Evolutionary conservation across 371 early-diverging fungal species (phyloP).

Genomic region (Zopfochytrium polystomum): DNA sequence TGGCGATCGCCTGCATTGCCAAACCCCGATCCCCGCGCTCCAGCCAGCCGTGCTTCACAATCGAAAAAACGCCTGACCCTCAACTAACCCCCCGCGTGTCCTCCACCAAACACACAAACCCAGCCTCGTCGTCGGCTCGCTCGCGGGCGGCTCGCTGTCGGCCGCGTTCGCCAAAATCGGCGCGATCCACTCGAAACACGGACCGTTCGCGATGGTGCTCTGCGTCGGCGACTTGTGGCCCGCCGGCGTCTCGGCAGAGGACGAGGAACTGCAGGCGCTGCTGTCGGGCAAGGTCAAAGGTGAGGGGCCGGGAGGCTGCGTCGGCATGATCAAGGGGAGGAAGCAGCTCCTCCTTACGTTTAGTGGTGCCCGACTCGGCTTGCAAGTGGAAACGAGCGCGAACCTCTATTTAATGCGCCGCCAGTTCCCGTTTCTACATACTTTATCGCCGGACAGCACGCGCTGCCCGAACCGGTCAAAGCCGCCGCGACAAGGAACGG

Average conservation of each 20-base stretch:
- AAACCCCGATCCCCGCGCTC: too few species aligned
- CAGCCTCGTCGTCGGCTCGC: neutral
- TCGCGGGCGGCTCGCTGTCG: slow-evolving; percentile 25
- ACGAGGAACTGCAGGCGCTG: slow-evolving; percentile 26
- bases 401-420: neutral
- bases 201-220: slow-evolving; percentile 79
- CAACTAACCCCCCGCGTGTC: too few species aligned
- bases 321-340: neutral
- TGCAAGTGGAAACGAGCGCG: neutral
- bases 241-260: slow-evolving; percentile 31
- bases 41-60: too few species aligned
- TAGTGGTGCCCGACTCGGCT: neutral
- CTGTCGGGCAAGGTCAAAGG: slow-evolving; percentile 57
- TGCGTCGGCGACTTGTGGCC: slow-evolving; percentile 80
- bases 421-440: slow-evolving; percentile 76
- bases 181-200: slow-evolving; percentile 72
- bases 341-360: neutral
- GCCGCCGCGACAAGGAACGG: slow-evolving; percentile 54
- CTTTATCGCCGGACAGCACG: slow-evolving; percentile 62
- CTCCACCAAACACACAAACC: too few species aligned
- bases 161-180: slow-evolving; percentile 65
- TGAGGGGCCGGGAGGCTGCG: slow-evolving; percentile 26
- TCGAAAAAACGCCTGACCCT: too few species aligned
- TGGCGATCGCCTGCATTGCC: too few species aligned
- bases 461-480: slow-evolving; percentile 57